Evolutionary conservation across 257 asterid species (phyloP), one percentile per base, ranked within the genome.

Genomic region (Dorcoceras hygrometricum): DNA sequence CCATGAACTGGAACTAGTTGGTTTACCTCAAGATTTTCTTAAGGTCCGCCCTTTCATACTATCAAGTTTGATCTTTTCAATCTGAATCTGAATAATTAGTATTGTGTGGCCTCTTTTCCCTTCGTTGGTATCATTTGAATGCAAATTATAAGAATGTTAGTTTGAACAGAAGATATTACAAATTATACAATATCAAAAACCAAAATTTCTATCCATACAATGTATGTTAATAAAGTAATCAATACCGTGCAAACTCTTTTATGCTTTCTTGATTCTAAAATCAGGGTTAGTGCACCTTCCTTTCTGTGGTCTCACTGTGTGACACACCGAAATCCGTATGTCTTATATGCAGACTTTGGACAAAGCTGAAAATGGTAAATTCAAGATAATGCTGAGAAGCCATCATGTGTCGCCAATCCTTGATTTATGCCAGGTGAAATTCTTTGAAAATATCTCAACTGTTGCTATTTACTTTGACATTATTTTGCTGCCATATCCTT

Each of bases 371-470:
- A 84, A 81, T 69, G 92, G 87, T 69, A 85, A 85, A 81, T 81
- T 79, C 84, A 93, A 83, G 85, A 78, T 88, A 73, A 57, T 67
- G 62, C 68, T 93, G 75, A 88, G 81, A 81, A 86, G 95, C 78
- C 95, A 90, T 79, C 95, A 86, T 1, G 87, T 93, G 39, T 82
- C 91, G 66, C 95, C 97, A 24, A 78, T 90, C 72, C 80, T 93
- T 50, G 99, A 93, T 85, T 77, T 85, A 25, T 93, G 97, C 79
- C 86, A 88, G 93, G 99, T 93, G 71, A 86, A 57, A 54, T 23
- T 53, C 23, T 26, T 39, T 32, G 55, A 61, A 51, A 19, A 57
- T 9, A 65, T 57, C 63, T 50, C 32, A 8, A 31, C 36, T n/a
- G 9, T 57, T 18, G 23, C 64, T 48, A 63, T 29, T 74, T 74